Base-by-base conservation (phyloP, 257 asterid genomes). In the Jacaranda mimosifolia region DNA sequence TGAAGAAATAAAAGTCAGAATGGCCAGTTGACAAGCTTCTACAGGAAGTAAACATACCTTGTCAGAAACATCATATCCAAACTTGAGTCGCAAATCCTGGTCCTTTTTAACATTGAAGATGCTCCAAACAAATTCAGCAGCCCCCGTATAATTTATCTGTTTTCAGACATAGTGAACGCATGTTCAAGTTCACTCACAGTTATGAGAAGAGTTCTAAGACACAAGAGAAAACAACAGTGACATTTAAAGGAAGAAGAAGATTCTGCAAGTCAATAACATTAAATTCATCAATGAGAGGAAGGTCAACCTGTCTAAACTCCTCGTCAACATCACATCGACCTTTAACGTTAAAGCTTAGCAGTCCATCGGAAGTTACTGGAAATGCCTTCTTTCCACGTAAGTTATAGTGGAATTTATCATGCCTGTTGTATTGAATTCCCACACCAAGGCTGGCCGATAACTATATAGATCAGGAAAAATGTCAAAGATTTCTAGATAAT, bases 31-130 rank as follows among this genome's bases (percentile, higher is more conserved):
- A 45, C 36, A 60, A 55, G 77, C 13, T 77, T 71, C 21, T 7
- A 21, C 36, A 62, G 46, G 56, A 67, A 68, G 46, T 32, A 49
- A 55, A 40, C 58, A 66, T 73, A 95, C 99, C 99, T 90, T 88
- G 76, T 86, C 92, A 71, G 87, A 7, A 75, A 87, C 75, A 79
- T 95, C 88, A 14, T 90, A 95, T 75, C 99, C 99, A 80, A 89
- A 77, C 83, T 93, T 95, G 78, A 95, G 80, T 74, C 91, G 86
- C 81, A 93, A 76, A 80, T 93, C 98, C 81, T 91, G 99, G 79
- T 85, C 94, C 43, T 87, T 84, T 63, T 87, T 94, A 63, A 93
- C 87, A 75, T 91, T 67, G 74, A 72, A 80, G 83, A 90, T 81
- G 81, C 74, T 73, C 92, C 94, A 91, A 84, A 84, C 81, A 79